Evolutionary conservation across 345 rosid genomes (phyloP), one percentile per base, ranked within the genome.

Genomic region (Garcia nutans): DNA sequence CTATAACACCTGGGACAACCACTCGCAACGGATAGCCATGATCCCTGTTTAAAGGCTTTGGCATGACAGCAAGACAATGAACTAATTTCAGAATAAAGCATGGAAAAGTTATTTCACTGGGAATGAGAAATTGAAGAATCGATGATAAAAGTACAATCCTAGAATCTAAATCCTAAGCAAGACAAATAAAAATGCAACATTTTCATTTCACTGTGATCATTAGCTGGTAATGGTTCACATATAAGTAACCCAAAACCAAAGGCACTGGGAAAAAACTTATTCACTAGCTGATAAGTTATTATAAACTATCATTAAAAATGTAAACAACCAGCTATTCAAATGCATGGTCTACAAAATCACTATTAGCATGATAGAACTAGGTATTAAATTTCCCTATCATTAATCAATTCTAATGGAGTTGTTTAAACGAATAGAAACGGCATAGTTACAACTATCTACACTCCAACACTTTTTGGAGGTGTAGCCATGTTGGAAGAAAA

Each of bases 1-100:
- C 99, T 68, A 96, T 96, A 70, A 92, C 91, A 87, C 99, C 99
- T 1, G 99, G 99, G 73, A 93, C 99, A 79, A 96, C 75, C 82
- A 84, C 93, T 77, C 99, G 84, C 71, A 96, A 64, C 10, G 99
- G 99, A 73, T 85, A 93, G 17, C 98, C 99, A 42, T 96, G 99
- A 84, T 96, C 98, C 85, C 97, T 85, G 87, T 88, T 93, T 75
- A 96, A 88, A 80, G 91, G 80, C 99, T 93, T 84, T 65, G 50
- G 74, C 77, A 77, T 52, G 33, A 76, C 24, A 69, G 75, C 47
- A 68, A 55, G n/a, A 65, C 22, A 70, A 31, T 61, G 65, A 50
- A 63, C 19, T 59, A 59, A 2, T 5, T 67, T 63, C 72, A 80
- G 73, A 45, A 54, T 49, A 28, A 22, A 57, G 67, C 44, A 55